These are phyloP conservation scores for Recurvomyces mirabilis DNA, from an alignment of 495 filamentous ascomycete genomes.

Conservation along the genomic window DNA sequence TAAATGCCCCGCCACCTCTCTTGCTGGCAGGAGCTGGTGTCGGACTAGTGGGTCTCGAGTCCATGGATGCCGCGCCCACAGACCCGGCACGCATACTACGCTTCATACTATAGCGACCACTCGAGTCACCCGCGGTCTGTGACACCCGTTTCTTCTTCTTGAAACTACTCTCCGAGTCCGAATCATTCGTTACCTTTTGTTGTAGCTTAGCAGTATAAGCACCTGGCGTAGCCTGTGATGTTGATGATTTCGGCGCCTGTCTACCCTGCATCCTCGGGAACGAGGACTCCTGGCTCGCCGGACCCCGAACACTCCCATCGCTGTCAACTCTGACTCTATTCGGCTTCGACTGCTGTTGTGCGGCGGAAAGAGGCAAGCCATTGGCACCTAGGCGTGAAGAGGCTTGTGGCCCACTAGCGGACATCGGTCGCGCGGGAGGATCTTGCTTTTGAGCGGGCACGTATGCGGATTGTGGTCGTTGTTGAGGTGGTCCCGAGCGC, in stretches of 20 bases:
- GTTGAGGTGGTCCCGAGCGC: slow-evolving; percentile 4
- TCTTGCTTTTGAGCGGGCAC: background rate
- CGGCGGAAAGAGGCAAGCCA: background rate
- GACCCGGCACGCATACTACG: slow-evolving; percentile 41
- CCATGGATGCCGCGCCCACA: slow-evolving; percentile 22
- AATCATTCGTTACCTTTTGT: slow-evolving; percentile 34
- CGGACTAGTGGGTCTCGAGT: slow-evolving; percentile 27
- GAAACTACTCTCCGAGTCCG: slow-evolving; percentile 49
- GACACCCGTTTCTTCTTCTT: slow-evolving; percentile 34
- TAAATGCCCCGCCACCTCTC: slow-evolving; percentile 31
- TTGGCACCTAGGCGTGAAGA: background rate
- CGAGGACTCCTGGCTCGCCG: slow-evolving; percentile 1
- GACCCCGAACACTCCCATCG: background rate
- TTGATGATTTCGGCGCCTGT: background rate
- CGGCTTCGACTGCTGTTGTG: too few relatives aligned
- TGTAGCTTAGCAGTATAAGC: slow-evolving; percentile 7
- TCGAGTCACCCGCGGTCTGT: slow-evolving; percentile 14
- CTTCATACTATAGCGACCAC: slow-evolving; percentile 40
- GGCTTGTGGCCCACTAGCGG: background rate
- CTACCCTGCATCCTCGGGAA: slow-evolving; percentile 4
- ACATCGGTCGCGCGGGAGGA: background rate
- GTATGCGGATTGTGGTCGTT: slow-evolving; percentile 4
- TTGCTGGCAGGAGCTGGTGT: slow-evolving; percentile 22
- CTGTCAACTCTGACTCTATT: background rate
- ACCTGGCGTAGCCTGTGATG: background rate